A percentile compares a stretch with the other conserved stretches of the same genome.
Evolutionary conservation across 495 filamentous ascomycete genomes (phyloP).

Genomic region (Penicillium canescens): DNA sequence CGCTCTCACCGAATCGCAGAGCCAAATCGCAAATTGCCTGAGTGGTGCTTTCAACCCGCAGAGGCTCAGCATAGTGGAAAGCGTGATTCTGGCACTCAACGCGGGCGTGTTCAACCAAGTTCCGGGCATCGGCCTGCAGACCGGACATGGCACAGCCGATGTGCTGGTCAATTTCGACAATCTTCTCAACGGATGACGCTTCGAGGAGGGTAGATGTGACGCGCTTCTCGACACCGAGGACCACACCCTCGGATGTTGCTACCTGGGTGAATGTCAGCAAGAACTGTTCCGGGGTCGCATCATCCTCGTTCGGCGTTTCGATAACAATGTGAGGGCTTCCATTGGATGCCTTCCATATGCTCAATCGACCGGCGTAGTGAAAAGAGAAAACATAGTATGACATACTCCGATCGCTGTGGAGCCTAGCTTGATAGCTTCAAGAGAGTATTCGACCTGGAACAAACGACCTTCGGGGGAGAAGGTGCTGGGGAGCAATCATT

Average conservation of each 20-base stretch:
- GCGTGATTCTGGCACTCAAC: slow-evolving; percentile 95
- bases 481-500: slow-evolving; percentile 64
- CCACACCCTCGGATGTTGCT: slow-evolving; percentile 87
- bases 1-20: slow-evolving; percentile 93
- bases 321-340: not conserved
- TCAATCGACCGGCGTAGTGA: slow-evolving; percentile 1
- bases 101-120: slow-evolving; percentile 95
- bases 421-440: slow-evolving; percentile 99
- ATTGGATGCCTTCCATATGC: not conserved
- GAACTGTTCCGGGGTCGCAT: not conserved
- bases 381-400: slow-evolving; percentile 14
- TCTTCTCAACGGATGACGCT: slow-evolving; percentile 97
- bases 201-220: slow-evolving; percentile 96
- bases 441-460: slow-evolving; percentile 99
- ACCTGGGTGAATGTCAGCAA: slow-evolving; percentile 52
- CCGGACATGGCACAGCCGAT: slow-evolving; percentile 99
- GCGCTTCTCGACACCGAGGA: slow-evolving; percentile 97
- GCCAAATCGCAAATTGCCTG: slow-evolving; percentile 98
- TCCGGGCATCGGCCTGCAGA: slow-evolving; percentile 92
- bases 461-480: slow-evolving; percentile 99
- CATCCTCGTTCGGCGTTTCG: not conserved
- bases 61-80: slow-evolving; percentile 93
- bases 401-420: slow-evolving; percentile 94
- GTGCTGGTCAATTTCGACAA: slow-evolving; percentile 97
- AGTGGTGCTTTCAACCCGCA: slow-evolving; percentile 95